Evolutionary conservation across 352 stramenopile genomes (phyloP).

Genomic region (Pythium phragmiticola): DNA sequence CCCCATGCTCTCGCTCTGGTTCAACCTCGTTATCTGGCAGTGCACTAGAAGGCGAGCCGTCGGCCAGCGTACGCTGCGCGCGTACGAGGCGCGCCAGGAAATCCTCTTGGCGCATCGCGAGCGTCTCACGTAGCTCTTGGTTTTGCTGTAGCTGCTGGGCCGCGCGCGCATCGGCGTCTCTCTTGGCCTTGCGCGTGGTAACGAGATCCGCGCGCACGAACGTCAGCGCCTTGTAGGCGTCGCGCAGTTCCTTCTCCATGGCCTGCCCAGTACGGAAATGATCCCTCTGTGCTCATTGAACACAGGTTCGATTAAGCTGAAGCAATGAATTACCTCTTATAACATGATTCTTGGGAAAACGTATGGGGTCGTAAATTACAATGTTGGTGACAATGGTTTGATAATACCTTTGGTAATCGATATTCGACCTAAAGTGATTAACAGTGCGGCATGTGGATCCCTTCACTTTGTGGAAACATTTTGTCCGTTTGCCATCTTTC

Average conservation of each 20-base stretch:
- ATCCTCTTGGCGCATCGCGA: slow-evolving; percentile 23
- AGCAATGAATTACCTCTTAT: background rate
- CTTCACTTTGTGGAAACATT: too few species aligned
- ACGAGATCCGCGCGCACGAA: slow-evolving; percentile 43
- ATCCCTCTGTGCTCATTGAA: slow-evolving; percentile 4
- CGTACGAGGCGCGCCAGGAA: background rate
- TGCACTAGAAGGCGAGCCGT: too few species aligned
- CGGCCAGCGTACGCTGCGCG: background rate
- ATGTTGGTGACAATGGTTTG: background rate
- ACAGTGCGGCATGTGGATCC: too few species aligned
- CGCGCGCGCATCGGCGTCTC: slow-evolving; percentile 12
- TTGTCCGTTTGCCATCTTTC: too few species aligned
- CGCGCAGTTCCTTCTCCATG: slow-evolving; percentile 56
- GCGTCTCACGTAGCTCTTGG: slow-evolving; percentile 12
- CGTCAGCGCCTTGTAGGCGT: slow-evolving; percentile 46
- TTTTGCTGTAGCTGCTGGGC: slow-evolving; percentile 13
- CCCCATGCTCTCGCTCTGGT: slow-evolving; percentile 10
- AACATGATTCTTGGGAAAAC: background rate
- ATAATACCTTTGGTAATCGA: too few species aligned
- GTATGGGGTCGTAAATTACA: too few species aligned
- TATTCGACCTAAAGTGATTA: too few species aligned
- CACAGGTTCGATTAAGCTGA: slow-evolving; percentile 4
- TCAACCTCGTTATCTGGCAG: background rate
- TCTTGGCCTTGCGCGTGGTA: slow-evolving; percentile 22
- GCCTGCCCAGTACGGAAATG: background rate